A percentile compares a stretch with the other conserved stretches of the same genome.
phyloP scores from a whole-genome alignment of 441 rosid species.

The Hura crepitans region DNA sequence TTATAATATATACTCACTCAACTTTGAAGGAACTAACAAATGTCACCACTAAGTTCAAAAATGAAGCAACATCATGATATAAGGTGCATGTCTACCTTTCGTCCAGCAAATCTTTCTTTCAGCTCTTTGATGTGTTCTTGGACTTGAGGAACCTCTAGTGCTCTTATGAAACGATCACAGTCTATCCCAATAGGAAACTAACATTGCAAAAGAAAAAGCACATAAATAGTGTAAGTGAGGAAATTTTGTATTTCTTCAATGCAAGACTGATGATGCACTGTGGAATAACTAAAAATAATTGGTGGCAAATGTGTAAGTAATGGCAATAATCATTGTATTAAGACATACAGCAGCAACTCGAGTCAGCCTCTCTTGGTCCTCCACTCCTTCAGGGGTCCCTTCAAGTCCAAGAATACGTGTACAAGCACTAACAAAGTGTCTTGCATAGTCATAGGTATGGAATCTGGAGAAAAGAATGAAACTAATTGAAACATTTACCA shows the following conservation, averaged over 20 bases:
- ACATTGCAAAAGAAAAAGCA: slow-evolving; percentile 21
- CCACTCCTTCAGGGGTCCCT: slow-evolving; percentile 99
- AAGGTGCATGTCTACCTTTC: slow-evolving; percentile 44
- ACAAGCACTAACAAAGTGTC: slow-evolving; percentile 99
- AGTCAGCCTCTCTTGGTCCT: slow-evolving; percentile 92
- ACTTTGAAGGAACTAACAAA: neutral
- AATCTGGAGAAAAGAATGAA: slow-evolving; percentile 48
- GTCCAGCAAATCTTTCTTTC: slow-evolving; percentile 87
- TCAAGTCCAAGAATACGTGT: slow-evolving; percentile 98
- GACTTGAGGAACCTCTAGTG: slow-evolving; percentile 58
- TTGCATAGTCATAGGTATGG: slow-evolving; percentile 97
- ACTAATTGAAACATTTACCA: neutral
- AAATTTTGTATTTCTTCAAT: neutral
- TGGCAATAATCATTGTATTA: slow-evolving; percentile 25
- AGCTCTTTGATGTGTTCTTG: slow-evolving; percentile 75
- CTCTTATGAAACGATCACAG: slow-evolving; percentile 76
- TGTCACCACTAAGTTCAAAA: neutral
- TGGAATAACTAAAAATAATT: slow-evolving; percentile 13
- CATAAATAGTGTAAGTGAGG: slow-evolving; percentile 2
- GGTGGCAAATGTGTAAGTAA: slow-evolving; percentile 16
- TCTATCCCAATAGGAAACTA: slow-evolving; percentile 99
- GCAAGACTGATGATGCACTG: slow-evolving; percentile 5
- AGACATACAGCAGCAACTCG: slow-evolving; percentile 93
- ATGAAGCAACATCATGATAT: slow-evolving; percentile 3
- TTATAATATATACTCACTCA: neutral